Base-by-base conservation (phyloP, 305 asterid species). In the Fraxinus nigra region DNA sequence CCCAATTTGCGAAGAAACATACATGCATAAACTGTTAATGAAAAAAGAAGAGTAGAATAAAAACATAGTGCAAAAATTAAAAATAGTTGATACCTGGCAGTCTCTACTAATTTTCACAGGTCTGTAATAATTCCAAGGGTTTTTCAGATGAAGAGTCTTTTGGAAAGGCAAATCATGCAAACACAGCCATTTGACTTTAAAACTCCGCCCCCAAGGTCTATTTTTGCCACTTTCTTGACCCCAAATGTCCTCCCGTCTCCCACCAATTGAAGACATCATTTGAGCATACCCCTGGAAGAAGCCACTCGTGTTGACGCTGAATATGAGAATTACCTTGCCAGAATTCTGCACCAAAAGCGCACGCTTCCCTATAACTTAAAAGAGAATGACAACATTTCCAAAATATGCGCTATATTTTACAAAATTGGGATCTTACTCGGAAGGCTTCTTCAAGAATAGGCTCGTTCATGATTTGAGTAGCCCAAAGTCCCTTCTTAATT, bases 401-500 rank as follows among this genome's bases (percentile, higher is more conserved):
- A 76, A 72, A 70, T 9, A 78, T 87, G 74, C 6, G 33, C 82
- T 59, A 83, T 82, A 77, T 51, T 84, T 84, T 78, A 87, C 89
- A 89, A 69, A 56, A 89, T 79, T 65, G 86, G 80, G 38, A 81
- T 83, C 93, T 93, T 91, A 95, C 99, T 88, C 86, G 91, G 92
- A 92, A 95, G 26, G 98, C 99, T 86, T 94, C 99, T 81, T 94
- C 97, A 84, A 95, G 92, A 90, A 93, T 92, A 82, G 93, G 93
- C 94, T 95, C 99, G 90, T 95, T 94, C 98, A 92, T 92, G 86
- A 91, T 92, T 91, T 95, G 99, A 86, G 99, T 94, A 24, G 99
- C 98, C 98, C 99, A 95, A 87, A 94, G 88, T 78, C 97, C 99
- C 87, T 88, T 90, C 87, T 89, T 87, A 83, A 93, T 78, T 81